phyloP scores from a whole-genome alignment of 2,329 filamentous ascomycete species.

The Ceratocystis eucalypticola region DNA sequence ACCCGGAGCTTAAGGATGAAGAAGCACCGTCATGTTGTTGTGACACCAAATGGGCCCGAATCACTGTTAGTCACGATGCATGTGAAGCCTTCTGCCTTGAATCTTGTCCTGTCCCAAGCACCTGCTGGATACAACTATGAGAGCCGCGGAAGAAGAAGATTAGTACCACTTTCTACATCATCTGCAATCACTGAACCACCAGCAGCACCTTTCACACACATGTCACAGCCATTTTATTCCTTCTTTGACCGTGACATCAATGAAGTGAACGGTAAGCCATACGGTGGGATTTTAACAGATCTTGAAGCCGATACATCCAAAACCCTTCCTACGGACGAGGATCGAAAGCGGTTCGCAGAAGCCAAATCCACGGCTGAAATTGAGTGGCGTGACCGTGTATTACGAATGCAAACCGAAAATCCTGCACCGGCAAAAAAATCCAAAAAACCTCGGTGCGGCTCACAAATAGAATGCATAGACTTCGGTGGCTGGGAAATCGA shows the following conservation, averaged over 20 bases:
- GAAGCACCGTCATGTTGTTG: constrained; percentile 9
- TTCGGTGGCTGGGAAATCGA: constrained; percentile 97
- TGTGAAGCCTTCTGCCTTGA: constrained; percentile 44
- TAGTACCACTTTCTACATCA: constrained; percentile 8
- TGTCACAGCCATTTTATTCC: constrained; percentile 70
- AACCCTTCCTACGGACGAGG: constrained; percentile 66
- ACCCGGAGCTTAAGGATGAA: constrained; percentile 16
- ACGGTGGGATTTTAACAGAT: constrained; percentile 84
- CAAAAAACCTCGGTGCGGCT: constrained; percentile 70
- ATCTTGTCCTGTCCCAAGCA: constrained; percentile 36
- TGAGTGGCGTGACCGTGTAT: constrained; percentile 62
- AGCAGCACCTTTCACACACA: constrained; percentile 43
- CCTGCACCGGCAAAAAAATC: constrained; percentile 50
- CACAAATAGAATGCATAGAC: constrained; percentile 97
- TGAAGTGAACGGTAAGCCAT: constrained; percentile 82
- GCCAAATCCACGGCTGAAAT: constrained; percentile 85
- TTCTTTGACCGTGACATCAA: constrained; percentile 83
- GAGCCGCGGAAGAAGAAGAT: constrained; percentile 9
- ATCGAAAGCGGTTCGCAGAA: constrained; percentile 76
- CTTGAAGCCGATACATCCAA: constrained; percentile 80
- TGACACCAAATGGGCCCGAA: constrained; percentile 25
- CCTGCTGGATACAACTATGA: constrained; percentile 11
- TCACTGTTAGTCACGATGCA: constrained; percentile 44
- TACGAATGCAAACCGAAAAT: constrained; percentile 47
- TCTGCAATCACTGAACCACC: constrained; percentile 23